Percentiles rank a stretch among this genome's conserved stretches.
These are phyloP conservation scores for Microbotryum saponariae DNA, from an alignment of 1,284 basidiomycete species.

Conservation along the genomic window DNA sequence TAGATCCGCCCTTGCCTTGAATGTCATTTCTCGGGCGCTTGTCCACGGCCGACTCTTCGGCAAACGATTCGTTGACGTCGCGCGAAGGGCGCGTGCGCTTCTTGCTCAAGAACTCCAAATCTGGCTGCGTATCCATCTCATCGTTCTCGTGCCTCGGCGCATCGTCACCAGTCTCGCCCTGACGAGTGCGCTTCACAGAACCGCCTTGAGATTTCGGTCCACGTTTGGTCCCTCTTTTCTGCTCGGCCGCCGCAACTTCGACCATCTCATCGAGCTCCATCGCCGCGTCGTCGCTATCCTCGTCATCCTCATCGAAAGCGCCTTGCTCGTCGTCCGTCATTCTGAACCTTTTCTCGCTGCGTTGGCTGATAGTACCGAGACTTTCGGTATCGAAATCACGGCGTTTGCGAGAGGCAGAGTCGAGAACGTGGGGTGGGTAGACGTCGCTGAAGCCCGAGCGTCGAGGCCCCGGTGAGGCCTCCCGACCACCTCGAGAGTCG, in stretches of 20 bases:
- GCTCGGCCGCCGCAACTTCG: neutral
- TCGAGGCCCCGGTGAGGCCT: too few relatives aligned
- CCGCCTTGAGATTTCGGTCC: neutral
- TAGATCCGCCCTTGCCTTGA: slow-evolving; percentile 8
- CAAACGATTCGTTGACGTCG: neutral
- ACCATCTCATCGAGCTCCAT: slow-evolving; percentile 7
- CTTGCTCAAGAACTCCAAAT: neutral
- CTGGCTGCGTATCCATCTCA: too few relatives aligned
- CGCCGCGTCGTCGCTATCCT: slow-evolving; percentile 2
- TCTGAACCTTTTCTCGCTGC: too few relatives aligned
- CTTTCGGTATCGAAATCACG: too few relatives aligned
- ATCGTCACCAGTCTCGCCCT: neutral
- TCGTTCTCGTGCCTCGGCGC: neutral
- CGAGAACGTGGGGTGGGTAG: too few relatives aligned
- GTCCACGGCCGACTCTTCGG: too few relatives aligned
- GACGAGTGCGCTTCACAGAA: slow-evolving; percentile 1
- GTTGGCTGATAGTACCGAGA: too few relatives aligned
- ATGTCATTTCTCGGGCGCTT: slow-evolving; percentile 13
- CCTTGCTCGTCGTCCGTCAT: too few relatives aligned
- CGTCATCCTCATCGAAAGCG: slow-evolving; percentile 1
- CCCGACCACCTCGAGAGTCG: too few relatives aligned
- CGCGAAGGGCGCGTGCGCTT: slow-evolving; percentile 7
- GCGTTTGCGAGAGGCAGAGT: too few relatives aligned
- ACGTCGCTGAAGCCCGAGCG: too few relatives aligned
- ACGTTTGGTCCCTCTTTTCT: neutral